Conservation (phyloP, 202 grass and related monocot genomes). For the Setaria italica region DNA sequence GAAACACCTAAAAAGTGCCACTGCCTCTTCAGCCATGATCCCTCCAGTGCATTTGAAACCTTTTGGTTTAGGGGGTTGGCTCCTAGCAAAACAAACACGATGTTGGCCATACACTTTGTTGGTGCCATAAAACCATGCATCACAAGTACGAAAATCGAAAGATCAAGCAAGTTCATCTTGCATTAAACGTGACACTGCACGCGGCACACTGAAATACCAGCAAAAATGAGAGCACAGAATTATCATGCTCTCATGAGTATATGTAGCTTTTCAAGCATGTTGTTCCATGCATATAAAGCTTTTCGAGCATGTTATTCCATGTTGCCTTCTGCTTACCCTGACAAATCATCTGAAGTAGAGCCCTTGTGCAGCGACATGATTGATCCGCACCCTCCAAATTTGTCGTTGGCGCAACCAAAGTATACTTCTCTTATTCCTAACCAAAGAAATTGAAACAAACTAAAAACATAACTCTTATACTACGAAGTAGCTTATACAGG, state of each 20-base stretch:
- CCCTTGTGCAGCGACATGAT: slow-evolving; percentile 77
- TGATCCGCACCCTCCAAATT: slow-evolving; percentile 96
- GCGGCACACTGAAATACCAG: slow-evolving; percentile 10
- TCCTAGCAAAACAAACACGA: slow-evolving; percentile 47
- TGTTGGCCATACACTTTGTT: neutral
- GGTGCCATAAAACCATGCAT: slow-evolving; percentile 30
- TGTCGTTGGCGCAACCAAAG: slow-evolving; percentile 90
- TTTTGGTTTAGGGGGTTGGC: slow-evolving; percentile 47
- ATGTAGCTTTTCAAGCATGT: neutral
- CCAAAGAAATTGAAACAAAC: slow-evolving; percentile 27
- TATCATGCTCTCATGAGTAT: neutral
- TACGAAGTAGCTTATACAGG: slow-evolving; percentile 14
- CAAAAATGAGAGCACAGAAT: neutral
- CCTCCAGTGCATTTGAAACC: slow-evolving; percentile 83
- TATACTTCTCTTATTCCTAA: slow-evolving; percentile 84
- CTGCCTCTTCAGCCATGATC: slow-evolving; percentile 79
- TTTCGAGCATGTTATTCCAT: neutral
- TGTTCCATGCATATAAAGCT: neutral
- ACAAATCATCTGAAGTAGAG: slow-evolving; percentile 48
- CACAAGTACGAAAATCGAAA: slow-evolving; percentile 16
- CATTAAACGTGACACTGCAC: slow-evolving; percentile 5
- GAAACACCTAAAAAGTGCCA: slow-evolving; percentile 79
- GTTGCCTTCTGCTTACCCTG: slow-evolving; percentile 50
- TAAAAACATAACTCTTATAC: slow-evolving; percentile 9
- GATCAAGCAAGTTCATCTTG: slow-evolving; percentile 10